These are phyloP conservation scores for Cudoniella acicularis DNA, from an alignment of 495 filamentous ascomycete species.

Conservation along the genomic window DNA sequence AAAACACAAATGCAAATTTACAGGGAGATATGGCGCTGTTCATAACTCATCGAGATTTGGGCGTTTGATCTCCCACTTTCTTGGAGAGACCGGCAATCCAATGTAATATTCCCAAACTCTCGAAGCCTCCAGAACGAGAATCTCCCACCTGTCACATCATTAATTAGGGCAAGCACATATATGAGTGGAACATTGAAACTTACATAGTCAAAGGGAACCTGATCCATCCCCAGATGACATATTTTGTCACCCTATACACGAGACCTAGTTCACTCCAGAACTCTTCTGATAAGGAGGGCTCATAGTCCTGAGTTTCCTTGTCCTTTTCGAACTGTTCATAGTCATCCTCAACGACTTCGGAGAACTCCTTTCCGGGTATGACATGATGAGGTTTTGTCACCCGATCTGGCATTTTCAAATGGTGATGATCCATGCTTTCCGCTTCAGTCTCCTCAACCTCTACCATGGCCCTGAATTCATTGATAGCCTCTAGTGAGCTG, in stretches of 20 bases:
- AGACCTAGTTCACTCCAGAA: conserved; percentile 59
- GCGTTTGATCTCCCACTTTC: conserved; percentile 59
- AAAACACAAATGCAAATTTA: not conserved
- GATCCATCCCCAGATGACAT: conserved; percentile 69
- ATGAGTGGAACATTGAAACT: conserved; percentile 40
- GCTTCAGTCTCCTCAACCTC: conserved; percentile 42
- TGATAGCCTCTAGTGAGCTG: conserved; percentile 69
- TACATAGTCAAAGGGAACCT: conserved; percentile 65
- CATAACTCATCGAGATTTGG: conserved; percentile 60
- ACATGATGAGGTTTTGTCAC: conserved; percentile 41
- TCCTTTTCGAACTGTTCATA: conserved; percentile 39
- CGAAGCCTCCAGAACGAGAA: conserved; percentile 54
- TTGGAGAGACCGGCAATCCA: conserved; percentile 68
- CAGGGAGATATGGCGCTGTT: conserved; percentile 7
- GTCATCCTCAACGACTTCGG: conserved; percentile 24
- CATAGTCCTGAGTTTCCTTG: conserved; percentile 30
- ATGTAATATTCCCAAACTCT: conserved; percentile 74
- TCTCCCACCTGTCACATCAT: conserved; percentile 47
- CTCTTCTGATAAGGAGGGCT: conserved; percentile 45
- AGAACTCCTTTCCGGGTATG: conserved; percentile 11
- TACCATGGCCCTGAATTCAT: conserved; percentile 69
- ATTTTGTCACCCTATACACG: conserved; percentile 57
- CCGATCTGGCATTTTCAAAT: conserved; percentile 22
- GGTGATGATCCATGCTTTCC: conserved; percentile 19
- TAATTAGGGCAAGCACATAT: not conserved